These are phyloP conservation scores for Backusella mclennaniae DNA, from an alignment of 192 early-diverging fungal genomes.

Conservation along the genomic window DNA sequence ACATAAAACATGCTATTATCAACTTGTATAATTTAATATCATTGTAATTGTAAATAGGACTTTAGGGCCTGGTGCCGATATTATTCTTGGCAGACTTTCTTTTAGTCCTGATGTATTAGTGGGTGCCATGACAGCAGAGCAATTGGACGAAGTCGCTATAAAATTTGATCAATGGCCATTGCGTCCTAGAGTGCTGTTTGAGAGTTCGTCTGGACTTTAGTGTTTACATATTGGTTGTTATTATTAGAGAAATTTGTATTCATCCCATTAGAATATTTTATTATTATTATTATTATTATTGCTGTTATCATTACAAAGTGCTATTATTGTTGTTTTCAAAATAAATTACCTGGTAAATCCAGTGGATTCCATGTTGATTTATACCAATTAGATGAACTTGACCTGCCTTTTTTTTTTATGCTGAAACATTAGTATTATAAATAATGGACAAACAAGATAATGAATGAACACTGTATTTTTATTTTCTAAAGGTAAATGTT, in stretches of 20 bases:
- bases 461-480: too few species aligned
- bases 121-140: constrained; percentile 43
- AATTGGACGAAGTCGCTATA: constrained; percentile 46
- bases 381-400: too few species aligned
- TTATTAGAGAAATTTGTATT: not conserved
- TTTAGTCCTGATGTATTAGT: constrained; percentile 41
- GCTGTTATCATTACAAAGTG: too few species aligned
- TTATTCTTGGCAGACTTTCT: constrained; percentile 42
- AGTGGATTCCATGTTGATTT: too few species aligned
- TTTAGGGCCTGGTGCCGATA: constrained; percentile 54
- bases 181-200: constrained; percentile 44
- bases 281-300: too few species aligned
- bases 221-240: not conserved
- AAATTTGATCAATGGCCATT: constrained; percentile 58
- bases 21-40: not conserved
- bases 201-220: constrained; percentile 32
- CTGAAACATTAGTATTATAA: too few species aligned
- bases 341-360: too few species aligned
- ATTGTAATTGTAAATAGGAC: constrained; percentile 28
- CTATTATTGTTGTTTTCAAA: too few species aligned
- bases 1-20: too few species aligned
- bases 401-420: too few species aligned
- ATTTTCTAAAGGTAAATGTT: not conserved
- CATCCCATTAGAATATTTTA: too few species aligned
- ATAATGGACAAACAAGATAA: too few species aligned